These are phyloP conservation scores for Artemisia annua DNA, from an alignment of 129 eudicot genomes.

Conservation along the genomic window DNA sequence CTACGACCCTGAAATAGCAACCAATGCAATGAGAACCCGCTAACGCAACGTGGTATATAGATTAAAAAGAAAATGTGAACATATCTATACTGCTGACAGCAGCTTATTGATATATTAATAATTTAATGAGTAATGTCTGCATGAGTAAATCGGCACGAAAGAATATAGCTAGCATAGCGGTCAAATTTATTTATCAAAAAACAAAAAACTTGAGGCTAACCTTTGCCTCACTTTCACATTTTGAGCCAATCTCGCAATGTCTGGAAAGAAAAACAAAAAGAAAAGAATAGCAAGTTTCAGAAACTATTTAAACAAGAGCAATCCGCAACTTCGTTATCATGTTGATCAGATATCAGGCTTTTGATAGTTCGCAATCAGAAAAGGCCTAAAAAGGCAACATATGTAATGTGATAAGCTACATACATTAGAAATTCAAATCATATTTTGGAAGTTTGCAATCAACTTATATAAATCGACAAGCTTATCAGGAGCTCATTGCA, in stretches of 20 bases:
- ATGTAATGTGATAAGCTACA: conserved; percentile 7
- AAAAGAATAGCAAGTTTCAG: not conserved
- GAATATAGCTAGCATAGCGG: conserved; percentile 1
- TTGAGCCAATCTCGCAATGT: conserved; percentile 89
- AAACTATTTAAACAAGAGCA: not conserved
- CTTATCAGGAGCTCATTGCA: not conserved
- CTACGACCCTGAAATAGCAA: conserved; percentile 83
- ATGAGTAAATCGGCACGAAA: not conserved
- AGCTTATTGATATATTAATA: not conserved
- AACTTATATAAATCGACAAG: not conserved
- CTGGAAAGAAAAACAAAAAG: conserved; percentile 49
- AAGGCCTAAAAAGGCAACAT: not conserved
- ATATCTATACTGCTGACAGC: not conserved
- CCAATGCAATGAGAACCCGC: conserved; percentile 2
- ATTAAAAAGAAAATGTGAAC: not conserved
- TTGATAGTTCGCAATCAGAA: not conserved
- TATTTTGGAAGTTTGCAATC: not conserved
- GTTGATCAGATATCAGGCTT: not conserved
- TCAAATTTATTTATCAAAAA: not conserved
- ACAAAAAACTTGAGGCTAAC: conserved; percentile 41
- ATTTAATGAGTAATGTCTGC: not conserved
- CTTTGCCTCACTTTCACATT: conserved; percentile 98
- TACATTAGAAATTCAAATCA: not conserved
- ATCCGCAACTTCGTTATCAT: not conserved
- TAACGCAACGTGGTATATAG: not conserved